Conservation (phyloP, 2,329 filamentous ascomycete genomes). For the Nemania serpens region DNA sequence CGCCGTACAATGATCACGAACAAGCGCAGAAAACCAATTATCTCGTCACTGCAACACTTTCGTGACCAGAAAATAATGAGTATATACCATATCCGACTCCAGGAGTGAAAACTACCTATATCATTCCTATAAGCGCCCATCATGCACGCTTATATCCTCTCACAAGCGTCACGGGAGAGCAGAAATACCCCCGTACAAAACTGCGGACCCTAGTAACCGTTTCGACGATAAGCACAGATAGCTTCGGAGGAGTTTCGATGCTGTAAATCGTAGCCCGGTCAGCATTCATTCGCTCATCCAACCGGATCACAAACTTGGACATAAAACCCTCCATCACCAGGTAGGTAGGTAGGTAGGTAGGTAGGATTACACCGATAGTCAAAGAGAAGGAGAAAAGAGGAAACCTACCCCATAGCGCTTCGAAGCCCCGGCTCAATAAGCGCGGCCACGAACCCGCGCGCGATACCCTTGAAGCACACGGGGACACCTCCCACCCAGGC, state of each 20-base stretch:
- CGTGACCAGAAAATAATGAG: too few species aligned
- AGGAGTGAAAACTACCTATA: too few species aligned
- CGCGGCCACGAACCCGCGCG: slow-evolving; percentile 6
- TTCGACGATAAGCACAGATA: slow-evolving; percentile 1
- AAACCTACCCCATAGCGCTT: slow-evolving; percentile 19
- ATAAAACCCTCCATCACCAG: neutral
- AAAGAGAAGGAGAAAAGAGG: neutral
- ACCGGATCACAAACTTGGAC: too few species aligned
- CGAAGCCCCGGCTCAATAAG: slow-evolving; percentile 17
- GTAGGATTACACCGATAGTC: too few species aligned
- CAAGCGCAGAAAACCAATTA: too few species aligned
- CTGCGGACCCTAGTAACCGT: slow-evolving; percentile 7
- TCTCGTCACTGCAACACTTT: too few species aligned
- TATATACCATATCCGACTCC: too few species aligned
- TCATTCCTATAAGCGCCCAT: neutral
- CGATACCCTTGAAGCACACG: neutral
- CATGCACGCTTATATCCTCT: neutral
- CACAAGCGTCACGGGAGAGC: neutral
- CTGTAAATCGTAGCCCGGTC: neutral
- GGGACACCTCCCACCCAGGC: slow-evolving; percentile 4
- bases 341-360: neutral
- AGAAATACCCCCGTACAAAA: slow-evolving; percentile 8
- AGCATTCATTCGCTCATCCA: neutral
- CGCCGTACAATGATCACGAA: too few species aligned
- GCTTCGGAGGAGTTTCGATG: slow-evolving; percentile 9